phyloP scores from a whole-genome alignment of 495 filamentous ascomycete species.

The Astrocystis sublimbata region DNA sequence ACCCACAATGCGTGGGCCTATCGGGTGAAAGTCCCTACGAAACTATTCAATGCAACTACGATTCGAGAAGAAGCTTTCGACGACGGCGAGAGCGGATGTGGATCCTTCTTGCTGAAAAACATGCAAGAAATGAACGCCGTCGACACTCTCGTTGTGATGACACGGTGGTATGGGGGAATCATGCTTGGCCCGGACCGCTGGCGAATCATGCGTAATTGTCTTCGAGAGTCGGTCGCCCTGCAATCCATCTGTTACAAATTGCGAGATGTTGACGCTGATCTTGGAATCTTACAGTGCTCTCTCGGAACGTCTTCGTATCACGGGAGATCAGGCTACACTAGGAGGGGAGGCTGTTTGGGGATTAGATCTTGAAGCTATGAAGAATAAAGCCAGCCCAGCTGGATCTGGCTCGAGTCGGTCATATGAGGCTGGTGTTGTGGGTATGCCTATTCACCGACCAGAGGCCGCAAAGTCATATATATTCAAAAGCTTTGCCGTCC shows the following conservation, averaged over 20 bases:
- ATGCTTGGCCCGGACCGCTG: conserved; percentile 80
- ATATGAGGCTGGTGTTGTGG: conserved; percentile 36
- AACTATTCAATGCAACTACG: conserved; percentile 32
- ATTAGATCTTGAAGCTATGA: conserved; percentile 70
- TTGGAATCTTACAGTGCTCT: conserved; percentile 36
- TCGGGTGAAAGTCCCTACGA: conserved; percentile 35
- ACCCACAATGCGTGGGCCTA: conserved; percentile 58
- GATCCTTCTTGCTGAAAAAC: conserved; percentile 73
- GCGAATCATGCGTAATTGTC: conserved; percentile 55
- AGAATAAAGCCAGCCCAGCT: conserved; percentile 33
- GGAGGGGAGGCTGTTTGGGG: conserved; percentile 69
- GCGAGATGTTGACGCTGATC: not conserved
- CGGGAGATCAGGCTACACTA: conserved; percentile 40
- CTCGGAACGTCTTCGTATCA: conserved; percentile 45
- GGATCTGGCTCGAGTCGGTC: conserved; percentile 28
- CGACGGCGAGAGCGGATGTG: conserved; percentile 89
- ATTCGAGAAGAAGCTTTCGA: conserved; percentile 83
- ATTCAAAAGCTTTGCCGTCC: conserved; percentile 57
- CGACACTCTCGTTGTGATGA: conserved; percentile 84
- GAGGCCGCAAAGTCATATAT: conserved; percentile 63
- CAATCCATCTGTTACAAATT: not conserved
- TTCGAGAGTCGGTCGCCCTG: conserved; percentile 23
- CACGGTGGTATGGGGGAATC: conserved; percentile 89
- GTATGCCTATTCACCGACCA: conserved; percentile 67
- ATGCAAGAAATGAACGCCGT: conserved; percentile 79